phyloP scores from a whole-genome alignment of 139 green algal species.

The Picochlorum sp. region DNA sequence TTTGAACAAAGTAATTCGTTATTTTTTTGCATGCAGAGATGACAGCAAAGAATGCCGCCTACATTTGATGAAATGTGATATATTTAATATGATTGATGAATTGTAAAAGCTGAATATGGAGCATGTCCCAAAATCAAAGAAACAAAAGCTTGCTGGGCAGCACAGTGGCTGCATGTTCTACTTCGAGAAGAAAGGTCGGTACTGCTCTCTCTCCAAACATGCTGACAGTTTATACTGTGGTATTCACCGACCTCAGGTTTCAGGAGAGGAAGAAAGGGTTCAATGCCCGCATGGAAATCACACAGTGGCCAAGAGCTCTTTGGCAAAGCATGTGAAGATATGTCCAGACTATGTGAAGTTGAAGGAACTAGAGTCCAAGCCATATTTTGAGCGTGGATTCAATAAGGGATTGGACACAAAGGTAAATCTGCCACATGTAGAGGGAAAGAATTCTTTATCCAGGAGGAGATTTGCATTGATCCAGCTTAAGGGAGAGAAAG shows the following conservation, averaged over 20 bases:
- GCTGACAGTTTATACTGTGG: background rate
- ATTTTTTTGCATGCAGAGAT: no score
- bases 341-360: background rate
- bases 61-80: background rate
- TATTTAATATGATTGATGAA: background rate
- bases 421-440: no score
- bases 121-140: constrained; percentile 6
- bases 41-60: no score
- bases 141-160: background rate
- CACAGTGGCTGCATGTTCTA: constrained; percentile 1
- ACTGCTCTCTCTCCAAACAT: background rate
- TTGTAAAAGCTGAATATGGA: background rate
- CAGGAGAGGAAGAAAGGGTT: background rate
- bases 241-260: background rate
- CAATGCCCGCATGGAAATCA: constrained; percentile 4
- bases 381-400: background rate
- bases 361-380: background rate
- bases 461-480: constrained; percentile 1
- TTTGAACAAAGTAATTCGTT: no score
- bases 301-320: background rate
- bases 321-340: constrained; percentile 1
- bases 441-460: no score
- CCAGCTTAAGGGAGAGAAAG: no score
- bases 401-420: background rate
- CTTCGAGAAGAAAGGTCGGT: constrained; percentile 1